Percentiles rank a stretch among this genome's conserved stretches.
Evolutionary conservation across 176 grass and related monocot genomes (phyloP).

Genomic region (Ananas comosus): DNA sequence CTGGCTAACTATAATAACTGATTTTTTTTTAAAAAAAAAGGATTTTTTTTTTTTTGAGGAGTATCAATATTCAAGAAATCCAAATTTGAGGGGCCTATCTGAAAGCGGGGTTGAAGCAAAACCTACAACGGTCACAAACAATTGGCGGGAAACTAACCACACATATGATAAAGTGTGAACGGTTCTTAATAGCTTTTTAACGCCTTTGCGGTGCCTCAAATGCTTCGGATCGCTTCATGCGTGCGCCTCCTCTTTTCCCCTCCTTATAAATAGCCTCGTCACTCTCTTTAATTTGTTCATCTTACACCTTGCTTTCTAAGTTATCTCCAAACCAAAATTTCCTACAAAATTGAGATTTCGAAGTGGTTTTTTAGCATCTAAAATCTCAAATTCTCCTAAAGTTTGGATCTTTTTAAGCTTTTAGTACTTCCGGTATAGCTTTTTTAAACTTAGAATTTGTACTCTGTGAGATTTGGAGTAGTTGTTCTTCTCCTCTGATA

Average conservation of each 20-base stretch:
- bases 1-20: too few species aligned
- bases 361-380: background rate
- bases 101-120: background rate
- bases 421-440: constrained; percentile 2
- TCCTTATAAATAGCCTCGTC: constrained; percentile 14
- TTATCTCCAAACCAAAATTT: background rate
- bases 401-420: background rate
- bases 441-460: background rate
- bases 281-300: constrained; percentile 6
- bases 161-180: background rate
- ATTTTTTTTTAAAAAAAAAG: too few species aligned
- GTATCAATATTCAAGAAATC: too few species aligned
- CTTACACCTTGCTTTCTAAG: background rate
- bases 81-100: too few species aligned
- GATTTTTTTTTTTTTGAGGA: too few species aligned
- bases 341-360: background rate
- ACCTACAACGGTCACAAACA: background rate
- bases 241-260: background rate
- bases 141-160: background rate
- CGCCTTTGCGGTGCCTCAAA: background rate
- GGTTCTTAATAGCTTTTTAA: background rate
- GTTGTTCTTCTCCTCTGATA: constrained; percentile 1
- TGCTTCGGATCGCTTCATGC: background rate
- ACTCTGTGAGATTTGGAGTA: background rate
- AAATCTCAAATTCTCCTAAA: constrained; percentile 4